Base-by-base conservation (phyloP, 202 grass and related monocot genomes). In the Zoysia matrella region DNA sequence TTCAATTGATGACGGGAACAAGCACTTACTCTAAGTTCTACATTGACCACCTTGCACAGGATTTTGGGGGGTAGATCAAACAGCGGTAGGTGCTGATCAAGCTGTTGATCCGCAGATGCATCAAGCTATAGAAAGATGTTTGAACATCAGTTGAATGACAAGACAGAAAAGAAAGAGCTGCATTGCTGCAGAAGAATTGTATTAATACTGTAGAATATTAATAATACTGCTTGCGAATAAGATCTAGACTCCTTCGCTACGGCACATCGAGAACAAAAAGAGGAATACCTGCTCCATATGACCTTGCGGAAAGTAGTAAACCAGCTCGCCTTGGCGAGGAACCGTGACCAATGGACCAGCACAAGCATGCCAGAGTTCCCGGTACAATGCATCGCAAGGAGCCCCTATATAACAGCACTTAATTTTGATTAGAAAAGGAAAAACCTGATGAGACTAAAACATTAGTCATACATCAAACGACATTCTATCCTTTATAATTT, bases 251-350 rank as follows among this genome's bases (percentile, higher is more conserved):
- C 8, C 40, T 54, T 36, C 47, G 44, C 6, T 50, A 30, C 7
- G 52, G 10, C 46, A 9, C 51, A 85, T 11, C 6, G 12, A 5
- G 0, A 11, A 10, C 22, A 30, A 30, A 30, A 30, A 30, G 14
- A 78, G 65, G 80, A 80, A 53, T 80, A 95, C 95, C 95, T 98
- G 92, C 83, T 98, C 95, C 95, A 98, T 98, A 74, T 98, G 92
- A 52, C 95, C 95, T 68, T 95, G 95, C 1, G 95, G 92, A 67
- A 95, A 93, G 86, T 98, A 98, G 89, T 95, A 98, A 40, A 98
- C 95, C 60, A 79, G 55, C 75, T 90, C 95, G 50, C 87, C 90
- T 74, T 86, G 83, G 8, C 85, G 78, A 71, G 90, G 95, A 41
- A 98, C 85, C 6, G 75, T 86, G 69, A 98, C 85, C 54, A 98